Conservation (phyloP, 2,329 filamentous ascomycete species). For the Chrysosporium keratinophilum region DNA sequence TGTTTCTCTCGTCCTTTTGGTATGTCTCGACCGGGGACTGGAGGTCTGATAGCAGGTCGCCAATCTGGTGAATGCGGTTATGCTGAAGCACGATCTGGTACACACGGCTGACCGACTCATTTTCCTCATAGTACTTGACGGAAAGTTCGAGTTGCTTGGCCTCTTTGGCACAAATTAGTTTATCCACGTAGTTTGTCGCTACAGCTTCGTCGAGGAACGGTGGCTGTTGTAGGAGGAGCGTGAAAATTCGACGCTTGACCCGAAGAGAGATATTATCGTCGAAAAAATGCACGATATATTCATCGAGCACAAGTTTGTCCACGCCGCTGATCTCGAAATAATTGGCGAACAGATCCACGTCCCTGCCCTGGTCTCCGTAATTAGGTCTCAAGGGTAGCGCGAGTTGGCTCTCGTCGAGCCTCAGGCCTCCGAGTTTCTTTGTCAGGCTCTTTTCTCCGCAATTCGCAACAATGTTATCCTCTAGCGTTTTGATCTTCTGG, state of each 20-base stretch:
- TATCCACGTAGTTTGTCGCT: constrained; percentile 34
- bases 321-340: constrained; percentile 30
- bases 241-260: constrained; percentile 40
- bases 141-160: constrained; percentile 19
- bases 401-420: neutral
- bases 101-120: constrained; percentile 22
- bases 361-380: constrained; percentile 26
- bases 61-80: constrained; percentile 20
- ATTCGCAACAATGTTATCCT: constrained; percentile 7
- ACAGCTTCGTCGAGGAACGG: constrained; percentile 22
- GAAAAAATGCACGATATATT: constrained; percentile 32
- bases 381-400: constrained; percentile 25
- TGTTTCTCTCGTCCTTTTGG: constrained; percentile 36
- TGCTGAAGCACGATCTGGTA: constrained; percentile 29
- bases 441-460: constrained; percentile 1
- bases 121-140: constrained; percentile 28
- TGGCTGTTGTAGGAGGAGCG: constrained; percentile 34
- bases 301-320: constrained; percentile 27
- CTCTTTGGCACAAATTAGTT: constrained; percentile 26
- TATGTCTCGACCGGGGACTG: constrained; percentile 26
- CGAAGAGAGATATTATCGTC: constrained; percentile 24
- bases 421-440: constrained; percentile 17
- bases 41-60: constrained; percentile 39
- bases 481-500: neutral
- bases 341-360: constrained; percentile 30